Base-by-base conservation (phyloP, 2,329 filamentous ascomycete species). In the Teratosphaeria pseudoeucalypti region DNA sequence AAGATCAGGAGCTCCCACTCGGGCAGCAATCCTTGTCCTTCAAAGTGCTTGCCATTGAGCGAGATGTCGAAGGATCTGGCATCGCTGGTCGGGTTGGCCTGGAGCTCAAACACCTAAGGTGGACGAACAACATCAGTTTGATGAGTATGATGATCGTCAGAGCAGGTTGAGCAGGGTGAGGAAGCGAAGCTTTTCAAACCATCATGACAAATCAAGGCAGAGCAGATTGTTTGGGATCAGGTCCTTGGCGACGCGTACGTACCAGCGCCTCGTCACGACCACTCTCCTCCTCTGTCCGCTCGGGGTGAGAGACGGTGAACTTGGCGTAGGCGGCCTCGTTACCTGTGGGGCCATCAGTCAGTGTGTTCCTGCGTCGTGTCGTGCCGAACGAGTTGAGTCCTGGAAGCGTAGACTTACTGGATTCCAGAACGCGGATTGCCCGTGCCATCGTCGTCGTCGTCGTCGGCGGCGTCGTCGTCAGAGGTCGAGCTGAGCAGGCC, bases 41-140 rank as follows among this genome's bases (percentile, higher is more conserved):
- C 71, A 72, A 62, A 76, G 74, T 52, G 73, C 73, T 73, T 62
- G 59, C 72, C 74, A 65, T 78, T 77, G 60, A 78, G 64, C 16
- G 73, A 73, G 61, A 78, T 67, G 70, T 78, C 76, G 47, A 72
- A 71, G 58, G 70, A 58, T 27, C n/a, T 64, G n/a, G 71, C 71
- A 59, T 74, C 61, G 54, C 72, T 67, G 58, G 72, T 66, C 12
- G 73, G 65, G 61, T 74, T 70, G 58, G 74, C 72, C 64, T 70
- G 70, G 60, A 78, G 72, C 62, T 72, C 74, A 62, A 78, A 70
- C 57, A 73, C 68, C 76, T 78, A 59, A 63, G 65, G 60, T 61
- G 56, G 6, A 34, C 37, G 62, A 34, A 34, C 57, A 57, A 60
- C 29, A 68, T 74, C 61, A 74, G 70, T 71, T 75, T 72, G 74